Evolutionary conservation across 208 protist species (phyloP).

Genomic region (Acanthamoeba royreba): DNA sequence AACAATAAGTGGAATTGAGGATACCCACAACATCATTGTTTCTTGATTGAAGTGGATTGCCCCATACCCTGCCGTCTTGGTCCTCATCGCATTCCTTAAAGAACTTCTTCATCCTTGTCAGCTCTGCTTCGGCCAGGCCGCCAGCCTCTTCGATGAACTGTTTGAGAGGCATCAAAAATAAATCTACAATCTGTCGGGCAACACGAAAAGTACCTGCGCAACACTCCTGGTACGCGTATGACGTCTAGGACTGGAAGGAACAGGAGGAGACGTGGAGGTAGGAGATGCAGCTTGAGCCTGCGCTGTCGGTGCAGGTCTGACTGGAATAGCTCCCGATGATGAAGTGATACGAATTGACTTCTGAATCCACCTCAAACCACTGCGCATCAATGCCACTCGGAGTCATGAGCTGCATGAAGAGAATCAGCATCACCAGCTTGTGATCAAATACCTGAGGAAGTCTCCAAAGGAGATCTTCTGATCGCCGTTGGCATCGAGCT

Average conservation of each 20-base stretch:
- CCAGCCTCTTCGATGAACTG: background rate
- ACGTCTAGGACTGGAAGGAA: background rate
- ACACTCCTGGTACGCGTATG: background rate
- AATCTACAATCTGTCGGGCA: background rate
- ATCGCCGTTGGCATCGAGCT: background rate
- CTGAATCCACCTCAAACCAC: constrained; percentile 15
- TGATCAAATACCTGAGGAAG: constrained; percentile 48
- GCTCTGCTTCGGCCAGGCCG: background rate
- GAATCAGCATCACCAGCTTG: too few relatives aligned
- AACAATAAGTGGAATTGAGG: background rate
- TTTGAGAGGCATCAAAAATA: too few relatives aligned
- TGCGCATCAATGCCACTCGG: background rate
- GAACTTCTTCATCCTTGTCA: constrained; percentile 8
- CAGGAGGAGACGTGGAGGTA: background rate
- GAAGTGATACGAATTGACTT: constrained; percentile 11
- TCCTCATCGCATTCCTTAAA: constrained; percentile 41
- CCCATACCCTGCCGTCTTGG: background rate
- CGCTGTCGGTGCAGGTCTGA: background rate
- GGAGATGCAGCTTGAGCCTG: background rate
- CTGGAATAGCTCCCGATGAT: background rate
- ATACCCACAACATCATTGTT: background rate
- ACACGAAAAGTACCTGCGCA: background rate
- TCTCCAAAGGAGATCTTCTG: constrained; percentile 33
- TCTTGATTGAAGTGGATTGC: background rate
- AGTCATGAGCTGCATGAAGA: background rate